Evolutionary conservation across 176 grass and related monocot genomes (phyloP).

Genomic region (Puccinellia tenuiflora): DNA sequence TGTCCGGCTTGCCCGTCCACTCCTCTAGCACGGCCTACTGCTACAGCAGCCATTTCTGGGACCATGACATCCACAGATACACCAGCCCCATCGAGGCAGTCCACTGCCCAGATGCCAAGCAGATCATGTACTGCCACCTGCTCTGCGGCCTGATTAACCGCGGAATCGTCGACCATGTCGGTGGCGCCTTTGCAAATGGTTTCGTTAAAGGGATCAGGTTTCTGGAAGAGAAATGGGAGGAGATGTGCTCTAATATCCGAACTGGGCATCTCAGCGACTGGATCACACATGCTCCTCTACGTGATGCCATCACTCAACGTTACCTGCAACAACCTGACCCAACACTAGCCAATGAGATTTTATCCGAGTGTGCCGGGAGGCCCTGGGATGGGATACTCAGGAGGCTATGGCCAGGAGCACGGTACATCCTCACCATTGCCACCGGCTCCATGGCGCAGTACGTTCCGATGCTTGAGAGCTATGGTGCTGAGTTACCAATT

Average conservation of each 20-base stretch:
- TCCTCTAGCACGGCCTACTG: conserved; percentile 22
- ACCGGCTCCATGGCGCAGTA: conserved; percentile 44
- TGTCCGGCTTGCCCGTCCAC: not conserved
- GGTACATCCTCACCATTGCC: conserved; percentile 28
- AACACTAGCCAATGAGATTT: conserved; percentile 9
- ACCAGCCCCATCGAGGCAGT: conserved; percentile 37
- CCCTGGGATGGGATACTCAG: conserved; percentile 25
- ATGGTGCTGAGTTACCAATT: conserved; percentile 28
- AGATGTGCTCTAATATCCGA: conserved; percentile 39
- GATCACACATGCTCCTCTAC: conserved; percentile 12
- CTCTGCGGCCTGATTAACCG: conserved; percentile 35
- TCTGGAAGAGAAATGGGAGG: conserved; percentile 34
- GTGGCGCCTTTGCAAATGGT: conserved; percentile 16
- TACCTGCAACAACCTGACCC: not conserved
- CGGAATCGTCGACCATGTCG: conserved; percentile 20
- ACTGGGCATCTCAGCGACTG: conserved; percentile 10
- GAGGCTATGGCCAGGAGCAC: conserved; percentile 34
- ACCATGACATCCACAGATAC: conserved; percentile 17
- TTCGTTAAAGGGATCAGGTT: conserved; percentile 30
- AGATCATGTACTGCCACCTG: conserved; percentile 56
- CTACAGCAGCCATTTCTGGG: conserved; percentile 30
- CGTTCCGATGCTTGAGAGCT: conserved; percentile 24
- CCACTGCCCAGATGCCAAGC: conserved; percentile 31
- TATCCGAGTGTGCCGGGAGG: not conserved
- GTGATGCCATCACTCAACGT: not conserved